Evolutionary conservation across 2,329 filamentous ascomycete species (phyloP), one percentile per base, ranked within the genome.

Genomic region (Macrophomina tecta): DNA sequence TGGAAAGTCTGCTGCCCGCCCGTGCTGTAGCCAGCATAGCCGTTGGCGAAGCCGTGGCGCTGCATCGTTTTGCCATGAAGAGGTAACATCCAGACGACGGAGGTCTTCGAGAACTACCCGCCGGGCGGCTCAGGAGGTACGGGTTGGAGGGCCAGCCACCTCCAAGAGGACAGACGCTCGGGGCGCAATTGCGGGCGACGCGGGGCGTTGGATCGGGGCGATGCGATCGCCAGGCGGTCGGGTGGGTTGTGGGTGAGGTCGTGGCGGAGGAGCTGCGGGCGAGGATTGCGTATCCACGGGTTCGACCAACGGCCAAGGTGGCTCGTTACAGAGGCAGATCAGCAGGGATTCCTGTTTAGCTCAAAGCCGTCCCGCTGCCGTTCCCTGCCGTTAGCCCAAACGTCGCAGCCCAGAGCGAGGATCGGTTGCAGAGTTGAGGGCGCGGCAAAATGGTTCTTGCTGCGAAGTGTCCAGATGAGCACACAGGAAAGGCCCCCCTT

Each of bases 21-120:
- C 70, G 89, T 86, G 70, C 91, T 90, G 79, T 94, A 94, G 76
- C 84, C 84, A 70, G 82, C 79, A 72, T 85, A 81, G 78, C 93
- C 94, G 83, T 95, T 97, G 70, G 90, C 88, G 80, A 91, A 94
- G 79, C 90, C 90, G 85, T 97, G 92, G 83, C 93, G 89, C 78
- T 94, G 91, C 89, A 95, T 93, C 88, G 90, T 93, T 88, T 90
- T 91, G 83, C 88, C 78, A 83, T 88, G 86, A 74, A 85, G 85
- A 71, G 87, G 87, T 75, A 89, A 81, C 87, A 89, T 89, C 55
- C 55, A 62, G 49, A 42, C 65, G 48, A 67, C 56, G 63, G 34
- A 51, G 34, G 65, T 32, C 36, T 45, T 45, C 30, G 34, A 58
- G 40, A 49, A 55, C 48, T 53, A 36, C 30, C 65, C 65, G 55